Base-by-base conservation (phyloP, 306 rosid genomes). In the Heteromeles arbutifolia region DNA sequence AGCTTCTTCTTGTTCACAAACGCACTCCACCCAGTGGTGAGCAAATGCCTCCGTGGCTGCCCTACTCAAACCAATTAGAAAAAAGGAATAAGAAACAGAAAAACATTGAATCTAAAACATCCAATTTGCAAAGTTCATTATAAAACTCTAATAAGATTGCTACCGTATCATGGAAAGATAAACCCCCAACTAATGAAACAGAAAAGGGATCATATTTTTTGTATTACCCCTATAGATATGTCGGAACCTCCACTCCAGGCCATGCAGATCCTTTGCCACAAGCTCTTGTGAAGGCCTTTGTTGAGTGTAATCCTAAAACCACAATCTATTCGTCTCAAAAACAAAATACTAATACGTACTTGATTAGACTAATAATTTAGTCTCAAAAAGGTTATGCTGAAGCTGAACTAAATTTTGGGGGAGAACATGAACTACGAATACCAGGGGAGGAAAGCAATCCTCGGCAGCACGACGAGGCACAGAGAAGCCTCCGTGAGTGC, bases 381-480 rank as follows among this genome's bases (percentile, higher is more conserved):
- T 29, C 29, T 22, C 22, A 62, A 62, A 62, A 26, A 61, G 14
- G 6, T 44, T 45, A 17, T 18, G 21, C 59, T 11, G 3, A 41
- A 74, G 21, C 59, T 43, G 1, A 41, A 74, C 69, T 25, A 59
- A 12, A 45, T 4, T 19, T 6, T 12, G 70, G 10, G 73, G 25
- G 21, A 41, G 63, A 64, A 59, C 37, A 32, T 37, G 58, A 69
- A 69, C 70, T 28, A 63, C 48, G 21, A 63, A 79, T 90, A 96
- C 99, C 97, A 96, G 85, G 53, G 98, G 92, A 73, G 99, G 98
- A 74, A 96, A 96, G 85, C 99, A 96, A 84, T 96, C 99, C 83
- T 96, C 99, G n/a, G 99, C 99, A 1, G 99, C 99, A 14, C 99
- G 93, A 43, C 99, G 93, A 39, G 99, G 99, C 31, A 96, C 99